A percentile compares a stretch with the other conserved stretches of the same genome.
Evolutionary conservation across 176 grass and related monocot species (phyloP).

Genomic region (Sorghum bicolor): DNA sequence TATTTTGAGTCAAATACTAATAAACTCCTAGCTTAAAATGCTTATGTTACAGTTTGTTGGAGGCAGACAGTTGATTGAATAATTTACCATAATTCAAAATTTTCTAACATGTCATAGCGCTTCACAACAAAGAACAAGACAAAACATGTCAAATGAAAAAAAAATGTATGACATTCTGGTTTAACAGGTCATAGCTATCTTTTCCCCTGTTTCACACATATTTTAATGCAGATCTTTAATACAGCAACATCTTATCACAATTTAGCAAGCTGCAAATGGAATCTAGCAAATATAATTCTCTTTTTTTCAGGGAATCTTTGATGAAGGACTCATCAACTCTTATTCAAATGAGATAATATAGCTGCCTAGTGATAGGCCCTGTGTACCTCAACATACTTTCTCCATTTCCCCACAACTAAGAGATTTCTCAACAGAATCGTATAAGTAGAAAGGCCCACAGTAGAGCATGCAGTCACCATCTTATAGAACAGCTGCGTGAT

Average conservation of each 20-base stretch:
- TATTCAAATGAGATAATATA: slow-evolving; percentile 9
- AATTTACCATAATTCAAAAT: not conserved
- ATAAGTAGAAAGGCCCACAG: slow-evolving; percentile 66
- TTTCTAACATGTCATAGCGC: not conserved
- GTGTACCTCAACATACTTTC: slow-evolving; percentile 84
- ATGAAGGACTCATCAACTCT: not conserved
- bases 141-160: slow-evolving; percentile 1
- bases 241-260: not conserved
- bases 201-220: too few relatives aligned
- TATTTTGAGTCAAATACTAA: not conserved
- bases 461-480: slow-evolving; percentile 51
- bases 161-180: not conserved
- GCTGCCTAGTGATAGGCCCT: not conserved
- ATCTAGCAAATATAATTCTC: slow-evolving; percentile 6
- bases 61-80: not conserved
- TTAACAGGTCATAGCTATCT: too few relatives aligned
- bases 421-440: slow-evolving; percentile 75
- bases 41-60: not conserved
- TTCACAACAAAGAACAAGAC: slow-evolving; percentile 1
- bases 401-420: slow-evolving; percentile 87
- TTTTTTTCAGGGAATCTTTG: not conserved
- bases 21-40: slow-evolving; percentile 1
- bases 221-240: not conserved
- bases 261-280: slow-evolving; percentile 6
- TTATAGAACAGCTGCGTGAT: slow-evolving; percentile 74